phyloP scores from a whole-genome alignment of 306 rosid species.

The Canavalia gladiata region DNA sequence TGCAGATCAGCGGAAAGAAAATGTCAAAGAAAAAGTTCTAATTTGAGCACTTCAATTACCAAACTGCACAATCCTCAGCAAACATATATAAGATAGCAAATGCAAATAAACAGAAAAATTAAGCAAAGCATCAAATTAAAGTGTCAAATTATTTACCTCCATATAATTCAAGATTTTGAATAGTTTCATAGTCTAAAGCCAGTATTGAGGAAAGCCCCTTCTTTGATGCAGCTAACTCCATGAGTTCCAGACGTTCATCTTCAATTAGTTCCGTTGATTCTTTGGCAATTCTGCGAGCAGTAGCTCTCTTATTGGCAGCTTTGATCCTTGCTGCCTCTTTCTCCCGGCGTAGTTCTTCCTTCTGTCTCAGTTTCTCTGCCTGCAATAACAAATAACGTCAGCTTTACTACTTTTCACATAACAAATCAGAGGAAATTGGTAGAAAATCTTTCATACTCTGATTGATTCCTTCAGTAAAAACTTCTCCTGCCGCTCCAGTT shows the following conservation, averaged over 20 bases:
- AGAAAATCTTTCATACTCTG: slow-evolving; percentile 62
- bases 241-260: slow-evolving; percentile 81
- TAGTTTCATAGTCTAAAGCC: slow-evolving; percentile 70
- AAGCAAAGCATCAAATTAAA: background rate
- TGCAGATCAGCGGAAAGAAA: background rate
- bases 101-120: slow-evolving; percentile 12
- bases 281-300: slow-evolving; percentile 76
- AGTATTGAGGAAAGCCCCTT: slow-evolving; percentile 70
- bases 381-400: slow-evolving; percentile 44
- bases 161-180: slow-evolving; percentile 70
- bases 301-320: slow-evolving; percentile 77
- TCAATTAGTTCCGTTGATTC: slow-evolving; percentile 78
- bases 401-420: slow-evolving; percentile 39
- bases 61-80: slow-evolving; percentile 13
- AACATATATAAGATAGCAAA: slow-evolving; percentile 24
- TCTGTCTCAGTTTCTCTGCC: slow-evolving; percentile 80
- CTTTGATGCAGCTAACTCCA: slow-evolving; percentile 79
- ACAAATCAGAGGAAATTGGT: slow-evolving; percentile 30
- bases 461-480: slow-evolving; percentile 76
- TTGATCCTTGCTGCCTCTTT: slow-evolving; percentile 78
- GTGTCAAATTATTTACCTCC: slow-evolving; percentile 56
- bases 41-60: background rate
- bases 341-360: slow-evolving; percentile 72
- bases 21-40: background rate
- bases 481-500: slow-evolving; percentile 71